These are phyloP conservation scores for Colletotrichum falcatum DNA, from an alignment of 2,329 filamentous ascomycete species.

Conservation along the genomic window DNA sequence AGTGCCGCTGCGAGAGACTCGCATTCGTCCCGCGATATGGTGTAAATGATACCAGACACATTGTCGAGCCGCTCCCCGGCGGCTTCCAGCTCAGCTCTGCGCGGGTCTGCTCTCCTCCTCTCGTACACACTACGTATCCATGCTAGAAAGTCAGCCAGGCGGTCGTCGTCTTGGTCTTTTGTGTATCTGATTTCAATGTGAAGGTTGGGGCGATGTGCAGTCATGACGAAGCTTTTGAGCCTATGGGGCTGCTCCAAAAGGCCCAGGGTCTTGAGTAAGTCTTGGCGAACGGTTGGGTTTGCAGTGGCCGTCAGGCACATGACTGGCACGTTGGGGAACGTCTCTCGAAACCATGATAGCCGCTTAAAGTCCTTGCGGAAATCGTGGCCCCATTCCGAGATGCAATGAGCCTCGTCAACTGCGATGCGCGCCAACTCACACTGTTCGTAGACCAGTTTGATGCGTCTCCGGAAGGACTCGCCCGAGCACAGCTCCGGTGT, in stretches of 20 bases:
- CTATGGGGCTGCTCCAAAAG: constrained; percentile 69
- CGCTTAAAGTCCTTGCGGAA: constrained; percentile 94
- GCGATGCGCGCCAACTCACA: constrained; percentile 88
- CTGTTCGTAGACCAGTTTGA: constrained; percentile 81
- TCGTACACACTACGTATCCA: constrained; percentile 83
- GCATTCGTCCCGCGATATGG: constrained; percentile 79
- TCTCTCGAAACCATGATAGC: constrained; percentile 85
- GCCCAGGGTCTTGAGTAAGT: constrained; percentile 82
- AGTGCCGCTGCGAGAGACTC: constrained; percentile 76
- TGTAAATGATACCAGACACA: constrained; percentile 85
- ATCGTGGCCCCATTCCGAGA: constrained; percentile 98
- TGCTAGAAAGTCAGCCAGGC: constrained; percentile 77
- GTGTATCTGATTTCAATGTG: constrained; percentile 93
- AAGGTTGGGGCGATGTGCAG: constrained; percentile 84
- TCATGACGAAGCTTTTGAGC: constrained; percentile 84
- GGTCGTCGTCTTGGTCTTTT: constrained; percentile 77
- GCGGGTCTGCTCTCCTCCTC: constrained; percentile 71
- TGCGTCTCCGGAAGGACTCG: constrained; percentile 79
- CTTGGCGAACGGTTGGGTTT: constrained; percentile 81
- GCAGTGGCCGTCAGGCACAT: constrained; percentile 95
- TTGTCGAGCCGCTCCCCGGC: constrained; percentile 68
- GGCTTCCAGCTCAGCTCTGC: constrained; percentile 68
- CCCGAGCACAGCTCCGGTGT: constrained; percentile 90
- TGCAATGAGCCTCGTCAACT: constrained; percentile 96
- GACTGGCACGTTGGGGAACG: constrained; percentile 87